These are phyloP conservation scores for Salvia miltiorrhiza DNA, from an alignment of 257 asterid genomes.

Conservation along the genomic window DNA sequence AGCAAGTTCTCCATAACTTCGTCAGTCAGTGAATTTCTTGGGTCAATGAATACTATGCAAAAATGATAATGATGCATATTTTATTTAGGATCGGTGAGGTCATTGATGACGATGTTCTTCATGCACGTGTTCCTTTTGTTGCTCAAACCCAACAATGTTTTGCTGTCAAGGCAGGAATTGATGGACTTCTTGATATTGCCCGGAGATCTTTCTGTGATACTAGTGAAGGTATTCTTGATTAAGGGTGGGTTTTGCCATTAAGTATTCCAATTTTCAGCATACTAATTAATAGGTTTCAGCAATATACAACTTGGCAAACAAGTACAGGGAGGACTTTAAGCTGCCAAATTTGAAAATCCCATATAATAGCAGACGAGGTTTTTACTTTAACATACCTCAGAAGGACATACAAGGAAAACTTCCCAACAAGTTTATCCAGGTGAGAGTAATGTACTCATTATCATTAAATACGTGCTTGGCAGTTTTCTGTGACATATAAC, in stretches of 20 bases:
- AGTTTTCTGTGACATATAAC: constrained; percentile 18
- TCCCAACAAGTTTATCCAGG: constrained; percentile 96
- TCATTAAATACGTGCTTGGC: not conserved
- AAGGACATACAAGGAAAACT: constrained; percentile 80
- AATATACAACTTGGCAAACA: constrained; percentile 87
- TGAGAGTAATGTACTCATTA: constrained; percentile 25
- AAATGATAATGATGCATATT: constrained; percentile 9
- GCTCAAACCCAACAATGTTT: constrained; percentile 98
- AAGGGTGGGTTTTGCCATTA: constrained; percentile 19
- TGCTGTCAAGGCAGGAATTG: constrained; percentile 96
- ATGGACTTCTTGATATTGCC: constrained; percentile 92
- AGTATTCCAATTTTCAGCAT: constrained; percentile 25
- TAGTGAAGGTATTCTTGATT: constrained; percentile 76
- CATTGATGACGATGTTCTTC: constrained; percentile 95
- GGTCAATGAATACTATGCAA: constrained; percentile 6
- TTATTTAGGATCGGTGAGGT: constrained; percentile 77
- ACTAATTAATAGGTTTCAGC: constrained; percentile 56
- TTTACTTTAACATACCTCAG: constrained; percentile 94
- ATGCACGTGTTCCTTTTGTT: constrained; percentile 89
- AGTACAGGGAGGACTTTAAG: constrained; percentile 74
- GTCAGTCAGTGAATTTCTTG: constrained; percentile 6
- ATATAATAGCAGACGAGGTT: constrained; percentile 90
- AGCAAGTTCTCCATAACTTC: not conserved
- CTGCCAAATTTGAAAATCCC: constrained; percentile 90
- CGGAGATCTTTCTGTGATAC: constrained; percentile 95